Percentiles rank a stretch among this genome's conserved stretches.
phyloP scores from a whole-genome alignment of 2,329 filamentous ascomycete genomes.

The Macrophomina phaseolina region DNA sequence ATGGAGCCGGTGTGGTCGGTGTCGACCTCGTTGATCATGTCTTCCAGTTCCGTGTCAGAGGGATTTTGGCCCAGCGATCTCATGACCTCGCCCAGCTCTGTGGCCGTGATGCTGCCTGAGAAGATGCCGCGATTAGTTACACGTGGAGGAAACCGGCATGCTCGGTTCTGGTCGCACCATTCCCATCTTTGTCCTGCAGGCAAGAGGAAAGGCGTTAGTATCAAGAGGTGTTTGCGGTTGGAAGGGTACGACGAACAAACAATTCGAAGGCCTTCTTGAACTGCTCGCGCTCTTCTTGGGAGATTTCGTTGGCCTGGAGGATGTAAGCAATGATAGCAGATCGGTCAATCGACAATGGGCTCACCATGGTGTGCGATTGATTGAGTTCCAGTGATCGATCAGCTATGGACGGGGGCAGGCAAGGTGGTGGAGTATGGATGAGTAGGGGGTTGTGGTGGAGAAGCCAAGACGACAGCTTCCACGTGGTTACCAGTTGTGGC shows the following conservation, averaged over 20 bases:
- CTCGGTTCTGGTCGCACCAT: conserved; percentile 51
- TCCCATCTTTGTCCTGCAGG: conserved; percentile 62
- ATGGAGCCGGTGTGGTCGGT: conserved; percentile 69
- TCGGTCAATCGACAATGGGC: background rate
- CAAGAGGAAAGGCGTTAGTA: conserved; percentile 14
- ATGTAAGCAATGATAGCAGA: background rate
- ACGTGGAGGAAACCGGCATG: conserved; percentile 16
- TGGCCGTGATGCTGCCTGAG: conserved; percentile 66
- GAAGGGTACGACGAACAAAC: conserved; percentile 76
- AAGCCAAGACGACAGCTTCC: conserved; percentile 3
- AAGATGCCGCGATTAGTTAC: background rate
- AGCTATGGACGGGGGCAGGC: background rate
- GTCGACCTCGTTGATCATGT: conserved; percentile 72
- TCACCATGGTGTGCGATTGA: background rate
- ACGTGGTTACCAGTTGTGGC: conserved; percentile 3
- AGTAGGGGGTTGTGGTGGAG: conserved; percentile 2
- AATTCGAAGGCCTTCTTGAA: conserved; percentile 99
- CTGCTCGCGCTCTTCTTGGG: conserved; percentile 99
- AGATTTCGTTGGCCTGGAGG: conserved; percentile 89
- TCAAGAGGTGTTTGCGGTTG: conserved; percentile 5
- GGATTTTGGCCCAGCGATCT: conserved; percentile 67
- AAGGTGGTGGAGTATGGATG: background rate
- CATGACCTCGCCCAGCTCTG: conserved; percentile 69
- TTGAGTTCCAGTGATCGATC: background rate
- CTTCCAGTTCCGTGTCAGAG: conserved; percentile 65